Evolutionary conservation across 2,329 filamentous ascomycete genomes (phyloP), one percentile per base, ranked within the genome.

Genomic region (Ophiostoma sp.): DNA sequence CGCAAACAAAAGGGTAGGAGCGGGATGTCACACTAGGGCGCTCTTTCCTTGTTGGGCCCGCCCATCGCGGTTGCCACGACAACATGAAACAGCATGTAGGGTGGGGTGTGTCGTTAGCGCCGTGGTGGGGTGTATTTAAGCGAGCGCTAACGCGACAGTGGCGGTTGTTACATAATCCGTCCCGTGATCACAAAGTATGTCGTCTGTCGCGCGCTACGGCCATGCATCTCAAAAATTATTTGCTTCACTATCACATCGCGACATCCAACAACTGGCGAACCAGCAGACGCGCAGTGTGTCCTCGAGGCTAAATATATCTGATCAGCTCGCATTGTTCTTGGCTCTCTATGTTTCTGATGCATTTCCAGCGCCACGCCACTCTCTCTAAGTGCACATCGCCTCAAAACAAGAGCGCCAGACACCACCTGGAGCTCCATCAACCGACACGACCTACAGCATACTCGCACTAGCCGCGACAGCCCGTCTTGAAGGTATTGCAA

Each of bases 1-100:
- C 42, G n/a, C 42, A 64, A 64, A 64, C 49, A 67, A 66, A 60
- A 27, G 49, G 47, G 42, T 58, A 55, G 55, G 67, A 36, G 64
- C 67, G 55, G 62, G 68, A 62, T 49, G 62, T 62, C 63, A 69
- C 68, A 41, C 52, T 63, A 38, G 41, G 63, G 4, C 4, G 18
- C 41, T 47, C 41, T 42, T 36, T 44, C 8, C 63, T 18, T 12
- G 4, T 36, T 44, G 41, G n/a, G 63, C 41, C 41, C 36, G 11
- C n/a, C 14, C 16, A 11, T 44, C 62, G 62, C 66, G 64, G 70
- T 71, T 71, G 69, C 66, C 65, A 71, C 66, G 68, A 69, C 70
- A 70, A 71, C 49, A 14, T 55, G 49, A 27, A 55, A 55, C 49
- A 11, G 49, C n/a, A 8, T 41, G 18, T 49, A 16, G 47, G 65